Evolutionary conservation across 2,329 filamentous ascomycete genomes (phyloP).

Genomic region (Curvularia verruculosa): DNA sequence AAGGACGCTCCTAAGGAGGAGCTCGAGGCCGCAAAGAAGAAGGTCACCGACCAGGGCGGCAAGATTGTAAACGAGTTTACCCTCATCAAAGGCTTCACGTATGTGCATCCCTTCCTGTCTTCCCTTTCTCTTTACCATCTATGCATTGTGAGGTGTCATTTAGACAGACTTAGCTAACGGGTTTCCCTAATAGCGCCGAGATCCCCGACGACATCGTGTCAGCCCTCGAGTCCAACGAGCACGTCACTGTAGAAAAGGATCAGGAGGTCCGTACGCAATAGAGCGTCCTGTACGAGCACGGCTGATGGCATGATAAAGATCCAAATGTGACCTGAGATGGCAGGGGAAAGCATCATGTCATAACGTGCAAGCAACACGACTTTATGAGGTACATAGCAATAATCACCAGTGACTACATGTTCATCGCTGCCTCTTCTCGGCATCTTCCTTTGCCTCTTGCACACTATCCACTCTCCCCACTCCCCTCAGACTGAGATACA

Average conservation of each 20-base stretch:
- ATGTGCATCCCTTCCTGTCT: constrained; percentile 50
- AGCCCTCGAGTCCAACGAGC: constrained; percentile 70
- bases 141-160: neutral
- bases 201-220: constrained; percentile 71
- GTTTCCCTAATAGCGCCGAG: constrained; percentile 63
- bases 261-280: constrained; percentile 74
- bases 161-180: constrained; percentile 9
- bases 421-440: constrained; percentile 9
- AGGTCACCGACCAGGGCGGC: constrained; percentile 76
- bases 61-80: constrained; percentile 83
- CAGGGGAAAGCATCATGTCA: neutral
- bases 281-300: constrained; percentile 13
- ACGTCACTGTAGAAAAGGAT: constrained; percentile 82
- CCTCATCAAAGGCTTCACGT: constrained; percentile 94
- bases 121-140: neutral
- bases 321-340: constrained; percentile 4
- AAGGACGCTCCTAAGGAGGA: constrained; percentile 69
- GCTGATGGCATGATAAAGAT: constrained; percentile 14
- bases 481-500: constrained; percentile 67
- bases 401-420: neutral
- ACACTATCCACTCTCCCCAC: constrained; percentile 56
- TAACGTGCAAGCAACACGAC: constrained; percentile 5
- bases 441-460: constrained; percentile 5
- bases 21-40: constrained; percentile 78
- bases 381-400: constrained; percentile 13